Evolutionary conservation across 805 yeast species (phyloP), one percentile per base, ranked within the genome.

Genomic region (Kodamaea laetipori): DNA sequence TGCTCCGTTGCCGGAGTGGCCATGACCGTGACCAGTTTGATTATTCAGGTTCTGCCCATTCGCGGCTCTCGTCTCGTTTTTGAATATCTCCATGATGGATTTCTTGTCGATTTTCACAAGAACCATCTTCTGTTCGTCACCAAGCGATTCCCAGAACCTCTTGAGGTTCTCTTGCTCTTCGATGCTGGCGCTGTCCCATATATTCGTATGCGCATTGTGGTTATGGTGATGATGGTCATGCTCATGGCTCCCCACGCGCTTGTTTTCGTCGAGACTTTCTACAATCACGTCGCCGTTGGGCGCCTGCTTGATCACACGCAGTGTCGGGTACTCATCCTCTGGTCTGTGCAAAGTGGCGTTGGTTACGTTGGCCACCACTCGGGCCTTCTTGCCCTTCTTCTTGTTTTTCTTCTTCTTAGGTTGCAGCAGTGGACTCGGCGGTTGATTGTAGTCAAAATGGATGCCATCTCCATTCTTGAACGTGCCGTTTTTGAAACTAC

Each of bases 271-370:
- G 39, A 80, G 56, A 40, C 78, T 73, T 53, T 85, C 84, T 17
- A 87, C 89, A 38, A 86, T 77, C 4, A 86, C 85, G 52, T 84
- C 87, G 6, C 95, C 95, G 58, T 86, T 84, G 3, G 82, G 76
- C 3, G 78, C 85, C 52, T 82, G 81, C 51, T 79, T 83, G 36
- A 85, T 80, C 4, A 85, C 81, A 44, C 94, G 63, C 6, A 90
- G 82, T 10, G 77, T 73, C 2, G 94, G 94, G 55, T 85, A 85
- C 11, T 82, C 88, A 26, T 77, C 74, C 30, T 74, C 70, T 10
- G 82, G 79, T 52, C 81, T 71, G 54, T 74, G 75, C 18, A 81
- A 52, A 37, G 79, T 73, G 2, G 78, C 80, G 34, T 74, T 66
- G 33, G 48, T 24, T 8, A 43, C 41, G 8, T 32, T 30, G 41